Evolutionary conservation across 176 grass and related monocot genomes (phyloP), one percentile per base, ranked within the genome.

Genomic region (Miscanthus lutarioriparius): DNA sequence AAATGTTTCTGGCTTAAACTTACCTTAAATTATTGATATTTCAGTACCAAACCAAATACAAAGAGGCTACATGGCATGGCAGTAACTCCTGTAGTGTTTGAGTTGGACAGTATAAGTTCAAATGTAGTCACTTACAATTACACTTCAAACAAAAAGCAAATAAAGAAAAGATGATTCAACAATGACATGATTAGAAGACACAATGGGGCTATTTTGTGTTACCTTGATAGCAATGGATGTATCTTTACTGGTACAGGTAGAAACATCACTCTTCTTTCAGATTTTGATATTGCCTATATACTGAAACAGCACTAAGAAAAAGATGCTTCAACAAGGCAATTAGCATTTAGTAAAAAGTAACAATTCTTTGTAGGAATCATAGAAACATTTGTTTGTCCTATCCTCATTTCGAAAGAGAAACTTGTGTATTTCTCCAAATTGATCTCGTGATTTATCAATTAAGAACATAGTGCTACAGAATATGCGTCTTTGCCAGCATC

Each of bases 201-300:
- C 7, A 40, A 49, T 6, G 11, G 0, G 14, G 8, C 4, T 49
- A 83, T 43, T 64, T 64, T 72, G 16, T 53, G 77, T 64, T 39
- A 78, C 44, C 17, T 39, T 65, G 53, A 78, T 83, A 64, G 35
- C 35, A 78, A 33, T 75, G 22, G 61, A 13, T 22, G 48, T 45
- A 61, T 66, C 51, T 88, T 59, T 47, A 74, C 58, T 58, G 36
- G 72, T 38, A 67, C 44, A 3, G 10, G 30, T 32, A 54, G 44
- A 83, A 72, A 37, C 14, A 26, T 56, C 53, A 11, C 4, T 80
- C 13, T 38, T 59, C 14, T 79, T 27, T 39, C 41, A 39, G 15
- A 25, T 84, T 56, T 70, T 37, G 15, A 37, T 80, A 40, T 20
- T 79, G 22, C 36, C 13, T 59, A 88, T 88, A 67, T 67, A 84